Conservation (phyloP, 2,329 filamentous ascomycete species). For the Sporothrix humicola region DNA sequence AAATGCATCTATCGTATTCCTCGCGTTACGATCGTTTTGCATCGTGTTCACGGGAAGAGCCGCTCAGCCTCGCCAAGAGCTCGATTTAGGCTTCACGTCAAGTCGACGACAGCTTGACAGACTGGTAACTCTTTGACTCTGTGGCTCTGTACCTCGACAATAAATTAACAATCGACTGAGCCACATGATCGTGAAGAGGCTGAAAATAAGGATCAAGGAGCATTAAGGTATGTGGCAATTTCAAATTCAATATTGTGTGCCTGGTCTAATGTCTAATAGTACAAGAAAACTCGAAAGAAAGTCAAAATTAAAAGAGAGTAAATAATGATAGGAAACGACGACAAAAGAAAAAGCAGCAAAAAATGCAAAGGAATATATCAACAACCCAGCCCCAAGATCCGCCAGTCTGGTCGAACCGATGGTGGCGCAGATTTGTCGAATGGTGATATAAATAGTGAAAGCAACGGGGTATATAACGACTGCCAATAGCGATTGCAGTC, state of each 20-base stretch:
- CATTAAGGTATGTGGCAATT: neutral
- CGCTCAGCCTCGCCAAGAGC: neutral
- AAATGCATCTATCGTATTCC: slow-evolving; percentile 5
- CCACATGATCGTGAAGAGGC: neutral
- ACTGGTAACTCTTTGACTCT: neutral
- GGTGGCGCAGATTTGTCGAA: neutral
- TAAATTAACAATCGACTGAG: neutral
- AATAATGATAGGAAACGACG: neutral
- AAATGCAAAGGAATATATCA: neutral
- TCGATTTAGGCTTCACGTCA: neutral
- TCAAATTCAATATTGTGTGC: neutral
- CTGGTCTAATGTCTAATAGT: neutral
- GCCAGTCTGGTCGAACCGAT: neutral
- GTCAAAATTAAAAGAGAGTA: neutral
- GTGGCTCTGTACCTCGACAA: neutral
- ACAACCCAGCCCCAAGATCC: neutral
- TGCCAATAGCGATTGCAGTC: neutral
- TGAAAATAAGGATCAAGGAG: neutral
- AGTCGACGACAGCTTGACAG: neutral
- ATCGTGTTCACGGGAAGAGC: neutral
- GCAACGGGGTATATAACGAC: neutral
- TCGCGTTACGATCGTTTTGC: neutral
- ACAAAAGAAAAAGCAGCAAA: neutral
- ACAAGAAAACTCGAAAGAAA: neutral
- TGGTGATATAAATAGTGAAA: slow-evolving; percentile 13